phyloP scores from a whole-genome alignment of 192 early-diverging fungal species.

The Umbelopsis ramanniana region DNA sequence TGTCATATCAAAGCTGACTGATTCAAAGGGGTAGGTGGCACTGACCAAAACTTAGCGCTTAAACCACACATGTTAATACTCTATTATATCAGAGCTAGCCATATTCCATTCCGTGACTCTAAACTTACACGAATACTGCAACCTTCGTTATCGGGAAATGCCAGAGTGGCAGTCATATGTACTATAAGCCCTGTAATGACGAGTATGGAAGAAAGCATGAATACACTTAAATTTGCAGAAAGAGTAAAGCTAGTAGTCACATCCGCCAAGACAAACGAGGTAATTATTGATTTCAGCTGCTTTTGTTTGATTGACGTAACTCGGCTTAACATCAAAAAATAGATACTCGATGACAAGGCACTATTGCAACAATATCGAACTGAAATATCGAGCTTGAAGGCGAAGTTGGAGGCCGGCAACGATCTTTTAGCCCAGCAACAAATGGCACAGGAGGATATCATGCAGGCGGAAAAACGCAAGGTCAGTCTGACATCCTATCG shows the following conservation, averaged over 20 bases:
- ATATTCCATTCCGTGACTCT: constrained; percentile 97
- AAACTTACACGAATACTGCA: constrained; percentile 95
- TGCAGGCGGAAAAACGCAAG: constrained; percentile 37
- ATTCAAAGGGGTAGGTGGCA: constrained; percentile 51
- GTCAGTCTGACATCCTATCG: constrained; percentile 8
- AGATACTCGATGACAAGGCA: constrained; percentile 79
- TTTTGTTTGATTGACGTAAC: background rate
- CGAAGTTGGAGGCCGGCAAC: constrained; percentile 64
- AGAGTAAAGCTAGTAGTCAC: constrained; percentile 89
- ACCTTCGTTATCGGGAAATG: constrained; percentile 88
- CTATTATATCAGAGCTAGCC: constrained; percentile 43
- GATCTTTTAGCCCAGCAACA: constrained; percentile 50
- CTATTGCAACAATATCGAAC: constrained; percentile 80
- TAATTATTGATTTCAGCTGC: constrained; percentile 16
- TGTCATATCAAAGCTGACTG: constrained; percentile 91
- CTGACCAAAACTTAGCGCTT: too few species aligned
- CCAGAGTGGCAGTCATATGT: constrained; percentile 90
- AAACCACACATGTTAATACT: background rate
- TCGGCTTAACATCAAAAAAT: background rate
- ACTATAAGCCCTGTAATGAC: constrained; percentile 80
- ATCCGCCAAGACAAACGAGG: constrained; percentile 80
- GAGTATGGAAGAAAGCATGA: constrained; percentile 86
- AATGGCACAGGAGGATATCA: constrained; percentile 48
- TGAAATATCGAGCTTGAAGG: constrained; percentile 77
- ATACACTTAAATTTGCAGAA: constrained; percentile 94